A percentile compares a stretch with the other conserved stretches of the same genome.
phyloP scores from a whole-genome alignment of 352 stramenopile species.

The Aphanomyces euteiches region DNA sequence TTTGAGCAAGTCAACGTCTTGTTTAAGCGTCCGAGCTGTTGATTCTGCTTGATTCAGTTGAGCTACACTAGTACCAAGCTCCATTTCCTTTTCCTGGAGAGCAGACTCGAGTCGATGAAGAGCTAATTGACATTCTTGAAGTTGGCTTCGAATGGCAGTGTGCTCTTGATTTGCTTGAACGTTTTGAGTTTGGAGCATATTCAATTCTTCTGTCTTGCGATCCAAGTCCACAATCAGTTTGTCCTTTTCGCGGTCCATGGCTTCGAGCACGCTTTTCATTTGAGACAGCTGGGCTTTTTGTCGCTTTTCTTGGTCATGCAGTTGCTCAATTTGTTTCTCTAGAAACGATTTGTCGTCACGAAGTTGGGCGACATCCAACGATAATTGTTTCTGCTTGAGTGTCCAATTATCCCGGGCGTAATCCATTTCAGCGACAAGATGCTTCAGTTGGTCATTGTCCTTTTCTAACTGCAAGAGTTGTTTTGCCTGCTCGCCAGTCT shows the following conservation, averaged over 20 bases:
- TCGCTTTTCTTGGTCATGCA: slow-evolving; percentile 39
- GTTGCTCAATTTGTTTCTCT: slow-evolving; percentile 49
- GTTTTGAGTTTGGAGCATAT: slow-evolving; percentile 41
- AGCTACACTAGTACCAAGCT: slow-evolving; percentile 42
- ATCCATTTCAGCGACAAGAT: slow-evolving; percentile 80
- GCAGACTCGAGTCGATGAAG: slow-evolving; percentile 47
- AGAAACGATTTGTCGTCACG: slow-evolving; percentile 54
- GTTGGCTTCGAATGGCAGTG: background rate
- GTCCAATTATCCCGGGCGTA: slow-evolving; percentile 71
- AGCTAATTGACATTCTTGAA: slow-evolving; percentile 2
- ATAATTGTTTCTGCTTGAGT: slow-evolving; percentile 72
- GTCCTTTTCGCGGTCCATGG: slow-evolving; percentile 72
- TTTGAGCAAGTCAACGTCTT: slow-evolving; percentile 47
- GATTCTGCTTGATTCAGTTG: slow-evolving; percentile 20
- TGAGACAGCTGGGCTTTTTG: slow-evolving; percentile 52
- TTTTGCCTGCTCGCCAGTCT: background rate
- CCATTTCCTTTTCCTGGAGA: slow-evolving; percentile 52
- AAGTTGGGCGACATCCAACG: slow-evolving; percentile 42
- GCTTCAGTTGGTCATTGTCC: slow-evolving; percentile 42
- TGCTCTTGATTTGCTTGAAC: background rate
- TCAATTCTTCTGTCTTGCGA: slow-evolving; percentile 60
- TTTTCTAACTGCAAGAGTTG: slow-evolving; percentile 7
- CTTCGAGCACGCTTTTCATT: slow-evolving; percentile 64
- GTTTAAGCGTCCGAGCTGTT: background rate
- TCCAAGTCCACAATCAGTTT: slow-evolving; percentile 64